These are phyloP conservation scores for Chamaecrista fasciculata DNA, from an alignment of 306 rosid genomes.

Conservation along the genomic window DNA sequence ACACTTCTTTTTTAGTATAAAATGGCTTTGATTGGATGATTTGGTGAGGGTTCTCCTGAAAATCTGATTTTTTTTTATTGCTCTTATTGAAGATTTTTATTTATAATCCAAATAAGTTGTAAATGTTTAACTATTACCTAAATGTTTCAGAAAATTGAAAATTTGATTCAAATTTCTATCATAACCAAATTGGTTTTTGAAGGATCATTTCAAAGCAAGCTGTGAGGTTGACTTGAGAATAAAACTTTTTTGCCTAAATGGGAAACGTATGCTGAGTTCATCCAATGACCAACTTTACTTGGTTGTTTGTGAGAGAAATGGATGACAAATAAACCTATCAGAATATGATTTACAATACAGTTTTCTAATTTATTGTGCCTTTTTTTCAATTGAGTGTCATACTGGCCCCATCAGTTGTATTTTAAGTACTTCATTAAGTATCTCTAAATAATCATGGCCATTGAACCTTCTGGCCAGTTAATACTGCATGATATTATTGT, in stretches of 20 bases:
- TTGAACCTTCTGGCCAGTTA: neutral
- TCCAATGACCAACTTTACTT: neutral
- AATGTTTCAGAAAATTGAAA: neutral
- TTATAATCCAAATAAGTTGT: neutral
- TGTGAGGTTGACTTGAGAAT: neutral
- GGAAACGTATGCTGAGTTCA: neutral
- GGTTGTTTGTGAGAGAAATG: neutral
- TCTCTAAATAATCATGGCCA: neutral
- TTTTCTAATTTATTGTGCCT: neutral
- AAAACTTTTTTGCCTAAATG: neutral
- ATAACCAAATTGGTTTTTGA: neutral
- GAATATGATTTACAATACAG: slow-evolving; percentile 1
- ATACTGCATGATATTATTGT: neutral
- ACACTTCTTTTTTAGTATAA: neutral
- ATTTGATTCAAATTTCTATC: neutral
- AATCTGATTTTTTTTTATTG: neutral
- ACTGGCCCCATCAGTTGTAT: neutral
- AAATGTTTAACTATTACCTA: neutral
- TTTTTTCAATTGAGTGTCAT: neutral
- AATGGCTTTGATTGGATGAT: neutral
- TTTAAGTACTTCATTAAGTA: neutral
- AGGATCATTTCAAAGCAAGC: neutral
- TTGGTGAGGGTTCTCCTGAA: neutral
- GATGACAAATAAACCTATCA: neutral
- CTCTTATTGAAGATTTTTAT: neutral